Evolutionary conservation across 352 stramenopile genomes (phyloP), one percentile per base, ranked within the genome.

Genomic region (Globisporangium nagaii): DNA sequence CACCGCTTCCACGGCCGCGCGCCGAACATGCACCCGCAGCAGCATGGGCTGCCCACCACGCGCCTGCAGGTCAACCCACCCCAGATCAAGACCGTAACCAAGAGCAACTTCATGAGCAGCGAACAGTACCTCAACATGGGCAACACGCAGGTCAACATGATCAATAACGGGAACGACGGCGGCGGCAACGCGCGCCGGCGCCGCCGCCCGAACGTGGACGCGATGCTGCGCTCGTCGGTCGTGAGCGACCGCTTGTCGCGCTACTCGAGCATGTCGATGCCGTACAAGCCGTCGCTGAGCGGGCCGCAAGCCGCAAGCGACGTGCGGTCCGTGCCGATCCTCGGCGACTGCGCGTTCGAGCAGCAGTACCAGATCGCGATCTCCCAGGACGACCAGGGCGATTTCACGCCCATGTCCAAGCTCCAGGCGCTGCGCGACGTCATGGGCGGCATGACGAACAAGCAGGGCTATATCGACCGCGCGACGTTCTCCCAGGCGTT

Each of bases 401-500:
- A 41, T 42, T 70, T 71, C 47, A 81, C 61, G 10, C 69, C 79
- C 1, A 75, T 90, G 60, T 63, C 70, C 22, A 84, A 87, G 53
- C 63, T 90, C 22, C 69, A 87, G 25, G 74, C 74, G 47, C 65
- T 91, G 28, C 81, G 80, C 4, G 79, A 91, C n/a, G 68, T 86
- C n/a, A 86, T 93, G 67, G 76, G 54, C 28, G 70, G 59, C 47
- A 87, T 93, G 53, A 65, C 73, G n/a, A 73, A 74, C 57, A 77
- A 75, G 53, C 59, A 71, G 28, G 80, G 80, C 28, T 80, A 70
- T 54, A 80, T 93, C 39, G 75, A 90, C 45, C 80, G 80, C 31
- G 67, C 73, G 28, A 91, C 83, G 7, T 91, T 93, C 65, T 86
- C 77, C 8, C 70, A 88, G 42, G 69, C 77, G 5, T 90, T 93